Evolutionary conservation across 371 early-diverging fungal species (phyloP), one percentile per base, ranked within the genome.

Genomic region (Blakeslea trispora): DNA sequence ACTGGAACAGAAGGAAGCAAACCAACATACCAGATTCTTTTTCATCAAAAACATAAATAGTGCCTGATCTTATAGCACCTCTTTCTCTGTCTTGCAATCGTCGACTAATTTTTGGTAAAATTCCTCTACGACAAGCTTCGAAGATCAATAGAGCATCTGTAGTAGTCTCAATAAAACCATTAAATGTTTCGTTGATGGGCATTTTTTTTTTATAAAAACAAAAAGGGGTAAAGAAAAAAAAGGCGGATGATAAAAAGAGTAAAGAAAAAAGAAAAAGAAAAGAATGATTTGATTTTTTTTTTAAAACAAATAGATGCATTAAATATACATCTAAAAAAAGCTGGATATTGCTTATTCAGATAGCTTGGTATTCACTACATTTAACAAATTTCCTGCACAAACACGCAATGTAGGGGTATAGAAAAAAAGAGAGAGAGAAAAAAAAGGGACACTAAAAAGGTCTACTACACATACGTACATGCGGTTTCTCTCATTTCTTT

Each of bases 31-130:
- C 85, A 43, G 83, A 79, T 57, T 89, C 88, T 52, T 81, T 74
- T 61, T 90, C 90, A 60, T 87, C 86, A 75, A 86, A 90, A 0
- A 89, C 81, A 46, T 84, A 85, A 0, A 89, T 77, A 0, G 89
- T 79, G 5, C 90, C 90, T 1, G 86, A 82, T 31, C 64, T 54
- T 10, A 91, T 78, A 23, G 82, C 73, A 31, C 71, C 62, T 54
- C 87, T 73, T 61, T 91, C 89, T 18, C 61, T 40, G 32, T 89
- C 89, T 43, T 82, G 81, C 5, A 88, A 70, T 24, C 91, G 69
- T 6, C 91, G 71, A 19, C 63, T 75, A 15, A 89, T 75, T 37
- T 85, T 83, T 9, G 83, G 79, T 14, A 86, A 60, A 1, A 79
- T 55, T 11, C 81, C 82, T 50, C 75, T 70, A 21, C 85, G 85